These are phyloP conservation scores for Amborella trichopoda DNA, from an alignment of 164 flowering plant genomes.

Conservation along the genomic window DNA sequence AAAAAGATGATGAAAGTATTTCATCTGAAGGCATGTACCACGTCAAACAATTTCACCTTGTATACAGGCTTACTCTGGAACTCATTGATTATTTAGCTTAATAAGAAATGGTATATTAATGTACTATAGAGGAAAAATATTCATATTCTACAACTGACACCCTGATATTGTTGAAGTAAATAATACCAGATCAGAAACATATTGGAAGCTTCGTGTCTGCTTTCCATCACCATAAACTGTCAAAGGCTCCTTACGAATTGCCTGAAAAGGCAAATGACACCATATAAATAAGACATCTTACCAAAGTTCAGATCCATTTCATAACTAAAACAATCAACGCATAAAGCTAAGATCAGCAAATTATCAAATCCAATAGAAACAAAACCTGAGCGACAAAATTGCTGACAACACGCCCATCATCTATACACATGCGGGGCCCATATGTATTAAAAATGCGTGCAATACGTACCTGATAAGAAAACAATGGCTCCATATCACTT, in stretches of 20 bases:
- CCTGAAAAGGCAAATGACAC: conserved; percentile 24
- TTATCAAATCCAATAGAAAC: not conserved
- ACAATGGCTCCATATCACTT: too few relatives aligned
- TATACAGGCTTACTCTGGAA: too few relatives aligned
- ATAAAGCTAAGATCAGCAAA: conserved; percentile 1
- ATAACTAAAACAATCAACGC: not conserved
- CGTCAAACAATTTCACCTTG: too few relatives aligned
- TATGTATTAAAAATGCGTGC: conserved; percentile 93
- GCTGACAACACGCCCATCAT: conserved; percentile 98
- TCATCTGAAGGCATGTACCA: too few relatives aligned
- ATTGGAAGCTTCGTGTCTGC: conserved; percentile 91
- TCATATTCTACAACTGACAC: too few relatives aligned
- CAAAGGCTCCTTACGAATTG: conserved; percentile 75
- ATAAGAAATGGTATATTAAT: too few relatives aligned
- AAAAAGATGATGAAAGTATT: too few relatives aligned
- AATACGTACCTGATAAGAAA: conserved; percentile 68
- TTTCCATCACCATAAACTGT: conserved; percentile 95
- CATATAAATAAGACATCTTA: not conserved
- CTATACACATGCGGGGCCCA: conserved; percentile 92
- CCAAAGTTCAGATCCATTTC: not conserved
- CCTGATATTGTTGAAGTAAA: too few relatives aligned
- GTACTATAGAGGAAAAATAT: too few relatives aligned
- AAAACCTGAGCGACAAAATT: conserved; percentile 89
- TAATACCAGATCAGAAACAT: conserved; percentile 88
- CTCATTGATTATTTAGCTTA: too few relatives aligned